Base-by-base conservation (phyloP, 192 early-diverging fungal genomes). In the Helicostylum pulchrum region DNA sequence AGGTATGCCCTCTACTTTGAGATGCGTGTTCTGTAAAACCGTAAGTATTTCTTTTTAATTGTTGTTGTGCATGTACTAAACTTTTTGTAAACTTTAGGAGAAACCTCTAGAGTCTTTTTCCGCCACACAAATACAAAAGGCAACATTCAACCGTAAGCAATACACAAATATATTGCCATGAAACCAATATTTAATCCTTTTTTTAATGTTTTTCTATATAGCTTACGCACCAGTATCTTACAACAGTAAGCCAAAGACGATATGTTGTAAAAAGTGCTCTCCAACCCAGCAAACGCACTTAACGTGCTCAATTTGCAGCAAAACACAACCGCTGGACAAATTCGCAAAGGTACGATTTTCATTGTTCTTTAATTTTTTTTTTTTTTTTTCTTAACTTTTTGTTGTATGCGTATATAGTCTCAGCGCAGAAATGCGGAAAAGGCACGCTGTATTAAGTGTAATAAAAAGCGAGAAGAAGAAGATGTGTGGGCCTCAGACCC, bases 361-460 rank as follows among this genome's bases (percentile, higher is more conserved):
- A 26, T 26, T n/a, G n/a, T n/a, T n/a, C n/a, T n/a, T n/a, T n/a
- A n/a, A n/a, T n/a, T 26, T 49, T 36, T 46, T 26, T 26, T 26
- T 26, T 26, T 26, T 26, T 26, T 26, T 26, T 26, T 26, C 2
- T 26, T 2, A 26, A 0, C 2, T 26, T 26, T 2, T 26, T 26
- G 26, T 26, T 26, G 26, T 26, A 26, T 26, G 26, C 2, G 26
- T 26, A 26, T 26, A 36, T 65, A 78, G 77, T 67, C 68, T 11
- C 78, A 79, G 52, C 64, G 78, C 0, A 74, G 53, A 26, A 70
- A 79, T n/a, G 75, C 75, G 2, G 78, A 79, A 57, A 68, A 70
- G 14, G 78, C 78, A 2, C 43, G 75, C 0, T 79, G 78, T n/a
- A 46, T 73, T 1, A 15, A 45, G 11, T 79, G 78, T 20, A 77